phyloP scores from a whole-genome alignment of 2,329 filamentous ascomycete genomes.

The Trichoderma sp. region DNA sequence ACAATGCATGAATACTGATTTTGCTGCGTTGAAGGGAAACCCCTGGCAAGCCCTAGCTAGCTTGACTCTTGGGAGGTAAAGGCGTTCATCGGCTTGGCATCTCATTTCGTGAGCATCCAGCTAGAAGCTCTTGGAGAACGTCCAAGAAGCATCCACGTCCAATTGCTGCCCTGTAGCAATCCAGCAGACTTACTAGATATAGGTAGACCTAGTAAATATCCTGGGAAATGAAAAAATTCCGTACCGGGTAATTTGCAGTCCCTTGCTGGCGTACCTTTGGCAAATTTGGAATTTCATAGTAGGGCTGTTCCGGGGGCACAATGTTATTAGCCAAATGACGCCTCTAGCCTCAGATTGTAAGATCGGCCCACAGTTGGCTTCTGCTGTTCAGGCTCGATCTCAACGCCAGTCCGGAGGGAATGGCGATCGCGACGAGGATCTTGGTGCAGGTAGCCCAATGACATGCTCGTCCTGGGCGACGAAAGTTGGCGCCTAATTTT shows the following conservation, averaged over 20 bases:
- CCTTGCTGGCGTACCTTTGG: neutral
- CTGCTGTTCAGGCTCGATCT: neutral
- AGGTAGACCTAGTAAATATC: neutral
- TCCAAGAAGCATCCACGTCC: neutral
- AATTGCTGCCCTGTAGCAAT: neutral
- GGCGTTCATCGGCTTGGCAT: neutral
- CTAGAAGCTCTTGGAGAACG: neutral
- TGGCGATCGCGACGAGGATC: neutral
- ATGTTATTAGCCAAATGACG: neutral
- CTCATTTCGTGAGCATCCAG: neutral
- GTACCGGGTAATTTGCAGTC: neutral
- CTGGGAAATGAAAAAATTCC: neutral
- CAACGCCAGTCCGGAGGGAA: neutral
- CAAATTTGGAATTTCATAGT: neutral
- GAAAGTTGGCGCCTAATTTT: neutral
- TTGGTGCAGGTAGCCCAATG: neutral
- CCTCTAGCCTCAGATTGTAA: neutral
- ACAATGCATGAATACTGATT: neutral
- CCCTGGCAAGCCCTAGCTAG: neutral
- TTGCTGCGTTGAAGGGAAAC: neutral
- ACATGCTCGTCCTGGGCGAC: neutral
- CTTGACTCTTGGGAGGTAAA: neutral
- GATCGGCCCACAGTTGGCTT: neutral
- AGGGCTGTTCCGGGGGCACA: neutral
- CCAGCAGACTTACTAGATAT: neutral